Base-by-base conservation (phyloP, 331 rosid genomes). In the Malus hybrid region DNA sequence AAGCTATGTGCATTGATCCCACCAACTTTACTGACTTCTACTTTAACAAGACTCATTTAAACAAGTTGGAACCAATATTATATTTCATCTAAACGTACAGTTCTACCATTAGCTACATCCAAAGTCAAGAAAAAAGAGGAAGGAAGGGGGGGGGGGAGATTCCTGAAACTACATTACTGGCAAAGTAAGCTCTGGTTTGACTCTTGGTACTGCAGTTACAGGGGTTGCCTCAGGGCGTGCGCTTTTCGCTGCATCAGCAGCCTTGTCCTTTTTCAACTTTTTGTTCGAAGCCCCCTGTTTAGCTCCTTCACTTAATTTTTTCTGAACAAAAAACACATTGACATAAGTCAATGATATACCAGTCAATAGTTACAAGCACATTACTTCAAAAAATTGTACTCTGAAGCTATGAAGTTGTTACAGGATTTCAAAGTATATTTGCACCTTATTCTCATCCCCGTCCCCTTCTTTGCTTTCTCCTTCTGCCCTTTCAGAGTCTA, bases 381-480 rank as follows among this genome's bases (percentile, higher is more conserved):
- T 44, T 57, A 42, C 59, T 27, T 44, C 46, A 52, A 46, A 27
- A 9, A 15, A n/a, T 10, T 33, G 61, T 12, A 28, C 19, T 64
- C 39, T 18, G 11, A 64, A 82, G 57, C 57, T 69, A 19, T 64
- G 70, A 48, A 28, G 44, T 46, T 19, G 16, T 59, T 5, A 71
- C 8, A 67, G 69, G 44, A 18, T 10, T 18, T 56, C 28, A 34
- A 64, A 71, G 70, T 73, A 73, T 65, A 74, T n/a, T 67, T n/a
- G 59, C 79, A 95, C 99, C 97, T 95, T 92, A 84, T 71, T 89
- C 75, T 95, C 98, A 52, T 92, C 96, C 71, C 76, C 73, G 31
- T 92, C 99, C 63, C 86, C 92, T 65, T 95, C 99, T 85, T 92
- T 95, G 59, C 82, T 76, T 82, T 92, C 97, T 50, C 96, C 99